Percentiles rank a stretch among this genome's conserved stretches.
These are phyloP conservation scores for Populus alba DNA, from an alignment of 345 rosid genomes.

Conservation along the genomic window DNA sequence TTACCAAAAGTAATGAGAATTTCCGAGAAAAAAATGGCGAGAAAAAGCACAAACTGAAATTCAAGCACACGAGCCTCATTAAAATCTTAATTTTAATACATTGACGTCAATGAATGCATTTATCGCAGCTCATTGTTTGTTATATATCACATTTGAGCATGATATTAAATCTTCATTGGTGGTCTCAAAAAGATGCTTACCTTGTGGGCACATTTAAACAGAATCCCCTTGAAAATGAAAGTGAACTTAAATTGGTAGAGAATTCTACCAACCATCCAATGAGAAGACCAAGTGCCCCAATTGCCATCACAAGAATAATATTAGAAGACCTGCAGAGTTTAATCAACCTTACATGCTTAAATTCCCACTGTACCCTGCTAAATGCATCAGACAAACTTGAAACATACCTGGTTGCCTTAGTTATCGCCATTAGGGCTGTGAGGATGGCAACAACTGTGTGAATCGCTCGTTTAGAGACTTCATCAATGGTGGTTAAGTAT, in stretches of 20 bases:
- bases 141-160: not conserved
- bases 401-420: slow-evolving; percentile 87
- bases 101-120: not conserved
- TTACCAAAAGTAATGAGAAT: too few species aligned
- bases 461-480: slow-evolving; percentile 70
- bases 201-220: slow-evolving; percentile 48
- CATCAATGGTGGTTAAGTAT: slow-evolving; percentile 66
- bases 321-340: slow-evolving; percentile 62
- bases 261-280: slow-evolving; percentile 75
- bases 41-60: not conserved
- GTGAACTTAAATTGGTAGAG: slow-evolving; percentile 52
- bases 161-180: not conserved
- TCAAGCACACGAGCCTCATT: not conserved
- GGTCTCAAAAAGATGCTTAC: slow-evolving; percentile 28
- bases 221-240: slow-evolving; percentile 43
- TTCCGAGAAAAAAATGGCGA: too few species aligned
- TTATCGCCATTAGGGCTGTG: slow-evolving; percentile 87
- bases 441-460: slow-evolving; percentile 81
- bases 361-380: not conserved
- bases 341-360: slow-evolving; percentile 6
- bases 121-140: not conserved
- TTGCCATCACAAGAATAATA: slow-evolving; percentile 76
- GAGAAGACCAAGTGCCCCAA: slow-evolving; percentile 73
- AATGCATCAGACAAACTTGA: slow-evolving; percentile 11
- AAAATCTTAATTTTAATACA: not conserved